phyloP scores from a whole-genome alignment of 2,329 filamentous ascomycete species.

The Tolypocladium endophyticum region DNA sequence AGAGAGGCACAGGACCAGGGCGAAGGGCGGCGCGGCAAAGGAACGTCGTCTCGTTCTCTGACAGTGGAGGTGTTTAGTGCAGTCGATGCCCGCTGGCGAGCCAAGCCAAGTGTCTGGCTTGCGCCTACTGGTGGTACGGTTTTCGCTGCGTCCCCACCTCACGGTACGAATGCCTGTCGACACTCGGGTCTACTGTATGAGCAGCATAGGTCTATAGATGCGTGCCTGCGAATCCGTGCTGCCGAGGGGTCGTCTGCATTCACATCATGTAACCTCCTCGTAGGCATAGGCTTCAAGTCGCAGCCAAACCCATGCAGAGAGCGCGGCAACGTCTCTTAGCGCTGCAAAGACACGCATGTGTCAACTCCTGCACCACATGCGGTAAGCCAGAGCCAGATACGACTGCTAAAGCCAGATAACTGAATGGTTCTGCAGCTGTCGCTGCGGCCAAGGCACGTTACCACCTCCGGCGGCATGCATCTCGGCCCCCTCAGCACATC shows the following conservation, averaged over 20 bases:
- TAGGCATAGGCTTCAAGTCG: background rate
- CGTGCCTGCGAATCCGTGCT: background rate
- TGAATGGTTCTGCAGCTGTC: background rate
- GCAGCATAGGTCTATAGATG: background rate
- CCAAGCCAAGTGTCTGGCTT: background rate
- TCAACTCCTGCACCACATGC: background rate
- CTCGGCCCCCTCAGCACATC: background rate
- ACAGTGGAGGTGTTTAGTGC: background rate
- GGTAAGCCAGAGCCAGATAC: background rate
- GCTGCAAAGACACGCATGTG: background rate
- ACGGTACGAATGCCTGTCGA: background rate
- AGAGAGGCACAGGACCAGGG: too few relatives aligned
- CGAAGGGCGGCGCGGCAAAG: background rate
- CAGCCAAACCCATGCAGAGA: background rate
- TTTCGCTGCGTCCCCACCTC: background rate
- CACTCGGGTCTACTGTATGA: background rate
- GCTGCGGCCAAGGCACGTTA: background rate
- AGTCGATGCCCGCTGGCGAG: background rate
- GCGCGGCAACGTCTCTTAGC: background rate
- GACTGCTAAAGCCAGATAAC: background rate
- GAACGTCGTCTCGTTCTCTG: background rate
- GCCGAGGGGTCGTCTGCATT: background rate
- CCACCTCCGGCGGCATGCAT: background rate
- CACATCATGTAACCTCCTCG: background rate
- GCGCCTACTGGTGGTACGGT: background rate